Evolutionary conservation across 1,284 basidiomycete genomes (phyloP).

Genomic region (Thelephora terrestris): DNA sequence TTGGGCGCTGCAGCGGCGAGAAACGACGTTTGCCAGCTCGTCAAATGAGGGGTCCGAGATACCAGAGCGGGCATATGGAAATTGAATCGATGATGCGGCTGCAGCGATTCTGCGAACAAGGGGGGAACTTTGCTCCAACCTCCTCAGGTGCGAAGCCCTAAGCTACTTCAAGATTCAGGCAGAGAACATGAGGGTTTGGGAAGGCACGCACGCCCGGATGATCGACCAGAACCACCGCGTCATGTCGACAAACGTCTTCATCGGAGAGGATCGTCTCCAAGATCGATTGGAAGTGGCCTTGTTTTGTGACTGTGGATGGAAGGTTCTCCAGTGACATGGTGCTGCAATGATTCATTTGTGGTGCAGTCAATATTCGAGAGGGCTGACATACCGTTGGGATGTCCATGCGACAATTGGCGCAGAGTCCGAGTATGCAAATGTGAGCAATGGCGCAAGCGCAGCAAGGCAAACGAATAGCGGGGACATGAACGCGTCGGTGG

Average conservation of each 20-base stretch:
- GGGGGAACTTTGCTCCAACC: constrained; percentile 39
- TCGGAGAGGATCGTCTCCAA: constrained; percentile 35
- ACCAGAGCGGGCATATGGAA: constrained; percentile 42
- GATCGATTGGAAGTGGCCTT: constrained; percentile 23
- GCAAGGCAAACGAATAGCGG: constrained; percentile 10
- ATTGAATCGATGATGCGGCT: constrained; percentile 46
- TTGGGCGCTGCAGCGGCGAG: constrained; percentile 40
- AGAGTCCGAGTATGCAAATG: constrained; percentile 47
- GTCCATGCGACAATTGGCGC: constrained; percentile 63
- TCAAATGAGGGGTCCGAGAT: constrained; percentile 17
- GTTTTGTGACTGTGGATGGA: constrained; percentile 22
- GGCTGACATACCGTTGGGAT: constrained; percentile 37
- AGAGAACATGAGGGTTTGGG: constrained; percentile 1
- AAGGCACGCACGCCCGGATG: constrained; percentile 50
- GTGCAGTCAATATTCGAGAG: background rate
- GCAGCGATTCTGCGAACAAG: constrained; percentile 35
- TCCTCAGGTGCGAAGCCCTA: constrained; percentile 60
- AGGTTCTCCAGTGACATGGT: constrained; percentile 35
- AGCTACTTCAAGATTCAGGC: constrained; percentile 29
- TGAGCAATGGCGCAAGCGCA: constrained; percentile 32
- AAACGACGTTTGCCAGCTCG: constrained; percentile 32
- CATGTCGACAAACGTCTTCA: constrained; percentile 46
- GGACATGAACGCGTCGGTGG: background rate
- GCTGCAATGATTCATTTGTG: constrained; percentile 22
- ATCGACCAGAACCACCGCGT: constrained; percentile 54